phyloP scores from a whole-genome alignment of 148 eudicot species.

The Fagopyrum homotropicum region DNA sequence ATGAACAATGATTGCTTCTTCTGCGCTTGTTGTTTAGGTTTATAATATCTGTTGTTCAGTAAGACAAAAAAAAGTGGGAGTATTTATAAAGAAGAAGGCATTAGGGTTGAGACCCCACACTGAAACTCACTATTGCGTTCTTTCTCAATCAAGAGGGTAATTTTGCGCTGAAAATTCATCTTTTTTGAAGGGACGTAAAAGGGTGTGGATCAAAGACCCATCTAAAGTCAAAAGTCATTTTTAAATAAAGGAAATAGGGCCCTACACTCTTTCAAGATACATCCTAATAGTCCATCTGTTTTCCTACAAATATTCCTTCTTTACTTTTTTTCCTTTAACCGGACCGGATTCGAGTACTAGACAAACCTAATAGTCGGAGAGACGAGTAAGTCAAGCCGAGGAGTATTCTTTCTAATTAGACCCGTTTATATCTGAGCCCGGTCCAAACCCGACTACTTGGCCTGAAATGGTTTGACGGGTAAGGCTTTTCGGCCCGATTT shows the following conservation, averaged over 20 bases:
- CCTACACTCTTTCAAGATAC: neutral
- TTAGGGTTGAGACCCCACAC: neutral
- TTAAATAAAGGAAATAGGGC: neutral
- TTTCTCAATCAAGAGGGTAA: neutral
- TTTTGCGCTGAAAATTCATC: neutral
- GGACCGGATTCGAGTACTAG: too few relatives aligned
- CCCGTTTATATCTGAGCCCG: too few relatives aligned
- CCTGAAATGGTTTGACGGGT: too few relatives aligned
- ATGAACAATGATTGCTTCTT: neutral
- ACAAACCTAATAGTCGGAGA: too few relatives aligned
- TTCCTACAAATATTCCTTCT: neutral
- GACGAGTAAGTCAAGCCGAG: too few relatives aligned
- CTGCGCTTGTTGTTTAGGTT: neutral
- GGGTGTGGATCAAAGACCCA: neutral
- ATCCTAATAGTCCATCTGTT: neutral
- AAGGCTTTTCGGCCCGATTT: too few relatives aligned
- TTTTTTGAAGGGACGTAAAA: neutral
- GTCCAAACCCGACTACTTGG: too few relatives aligned
- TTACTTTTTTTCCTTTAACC: neutral
- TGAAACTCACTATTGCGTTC: neutral
- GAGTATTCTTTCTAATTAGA: too few relatives aligned
- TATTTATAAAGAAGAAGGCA: neutral
- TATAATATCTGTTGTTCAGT: too few relatives aligned
- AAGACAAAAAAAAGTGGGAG: neutral
- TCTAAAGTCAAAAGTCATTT: slow-evolving; percentile 5